Conservation (phyloP, 2,329 filamentous ascomycete genomes). For the Colletotrichum endophyticum region DNA sequence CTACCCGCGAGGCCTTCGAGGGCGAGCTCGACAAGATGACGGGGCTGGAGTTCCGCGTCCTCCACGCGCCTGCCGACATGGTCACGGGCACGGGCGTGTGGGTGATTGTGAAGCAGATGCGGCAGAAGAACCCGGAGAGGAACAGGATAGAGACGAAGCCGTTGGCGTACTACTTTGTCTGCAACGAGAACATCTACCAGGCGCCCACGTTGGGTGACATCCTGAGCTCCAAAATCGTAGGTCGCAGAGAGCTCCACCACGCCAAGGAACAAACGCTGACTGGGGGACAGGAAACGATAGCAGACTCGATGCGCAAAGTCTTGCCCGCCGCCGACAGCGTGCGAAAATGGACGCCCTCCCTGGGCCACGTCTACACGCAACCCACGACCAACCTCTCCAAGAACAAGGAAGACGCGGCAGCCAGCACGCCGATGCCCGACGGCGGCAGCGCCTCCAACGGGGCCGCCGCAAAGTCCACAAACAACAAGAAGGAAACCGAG, state of each 20-base stretch:
- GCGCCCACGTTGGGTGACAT: constrained; percentile 67
- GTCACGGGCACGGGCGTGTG: constrained; percentile 70
- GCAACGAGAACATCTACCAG: constrained; percentile 71
- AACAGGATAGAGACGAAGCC: constrained; percentile 63
- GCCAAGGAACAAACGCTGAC: background rate
- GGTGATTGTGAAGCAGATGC: constrained; percentile 72
- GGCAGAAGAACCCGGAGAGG: constrained; percentile 58
- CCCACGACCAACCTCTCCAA: constrained; percentile 28
- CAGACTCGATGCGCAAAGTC: constrained; percentile 53
- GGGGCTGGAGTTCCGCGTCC: constrained; percentile 70
- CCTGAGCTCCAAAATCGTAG: constrained; percentile 62
- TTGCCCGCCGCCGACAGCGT: constrained; percentile 56
- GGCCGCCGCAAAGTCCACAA: constrained; percentile 24
- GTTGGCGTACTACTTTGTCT: constrained; percentile 66
- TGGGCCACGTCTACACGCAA: constrained; percentile 56
- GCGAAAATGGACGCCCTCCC: constrained; percentile 59
- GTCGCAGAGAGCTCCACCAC: constrained; percentile 20
- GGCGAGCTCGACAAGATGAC: constrained; percentile 67
- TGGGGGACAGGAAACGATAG: constrained; percentile 13
- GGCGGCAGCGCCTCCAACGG: constrained; percentile 26
- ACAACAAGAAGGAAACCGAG: constrained; percentile 39
- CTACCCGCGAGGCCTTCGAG: constrained; percentile 69
- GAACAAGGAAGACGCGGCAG: constrained; percentile 26
- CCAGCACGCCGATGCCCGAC: constrained; percentile 51
- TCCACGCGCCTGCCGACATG: constrained; percentile 68